Conservation (phyloP, 495 filamentous ascomycete genomes). For the Zalerion maritima region DNA sequence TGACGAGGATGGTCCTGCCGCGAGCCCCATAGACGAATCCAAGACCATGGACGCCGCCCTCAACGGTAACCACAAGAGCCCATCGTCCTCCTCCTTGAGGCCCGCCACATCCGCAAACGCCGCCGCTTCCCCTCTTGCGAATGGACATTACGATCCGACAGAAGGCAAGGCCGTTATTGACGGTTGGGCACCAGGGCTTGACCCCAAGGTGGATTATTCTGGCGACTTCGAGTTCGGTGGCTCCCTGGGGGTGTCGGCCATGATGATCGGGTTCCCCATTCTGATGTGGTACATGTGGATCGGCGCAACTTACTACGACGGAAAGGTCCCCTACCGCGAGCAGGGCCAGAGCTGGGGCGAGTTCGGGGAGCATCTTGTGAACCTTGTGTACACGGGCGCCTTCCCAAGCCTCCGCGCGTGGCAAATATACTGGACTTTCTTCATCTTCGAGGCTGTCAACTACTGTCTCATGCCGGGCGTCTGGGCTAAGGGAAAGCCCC, state of each 20-base stretch:
- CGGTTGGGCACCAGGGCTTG: conserved; percentile 50
- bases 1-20: conserved; percentile 20
- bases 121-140: conserved; percentile 5
- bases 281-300: conserved; percentile 99
- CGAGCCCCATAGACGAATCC: too few species aligned
- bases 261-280: conserved; percentile 85
- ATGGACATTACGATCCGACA: conserved; percentile 5
- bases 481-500: conserved; percentile 68
- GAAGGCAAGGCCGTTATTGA: conserved; percentile 34
- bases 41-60: too few species aligned
- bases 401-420: conserved; percentile 70
- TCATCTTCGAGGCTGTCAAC: conserved; percentile 64
- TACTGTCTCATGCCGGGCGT: conserved; percentile 81
- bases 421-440: conserved; percentile 85
- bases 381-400: conserved; percentile 65
- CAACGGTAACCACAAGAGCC: too few species aligned
- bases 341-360: conserved; percentile 48
- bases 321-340: conserved; percentile 56
- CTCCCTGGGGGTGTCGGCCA: conserved; percentile 52
- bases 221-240: conserved; percentile 85
- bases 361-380: conserved; percentile 50
- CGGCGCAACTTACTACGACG: conserved; percentile 80
- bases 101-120: conserved; percentile 10
- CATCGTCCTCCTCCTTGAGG: too few species aligned
- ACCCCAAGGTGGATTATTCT: conserved; percentile 67